Conservation (phyloP, 1,284 basidiomycete species). For the Boletus albobrunnescens region DNA sequence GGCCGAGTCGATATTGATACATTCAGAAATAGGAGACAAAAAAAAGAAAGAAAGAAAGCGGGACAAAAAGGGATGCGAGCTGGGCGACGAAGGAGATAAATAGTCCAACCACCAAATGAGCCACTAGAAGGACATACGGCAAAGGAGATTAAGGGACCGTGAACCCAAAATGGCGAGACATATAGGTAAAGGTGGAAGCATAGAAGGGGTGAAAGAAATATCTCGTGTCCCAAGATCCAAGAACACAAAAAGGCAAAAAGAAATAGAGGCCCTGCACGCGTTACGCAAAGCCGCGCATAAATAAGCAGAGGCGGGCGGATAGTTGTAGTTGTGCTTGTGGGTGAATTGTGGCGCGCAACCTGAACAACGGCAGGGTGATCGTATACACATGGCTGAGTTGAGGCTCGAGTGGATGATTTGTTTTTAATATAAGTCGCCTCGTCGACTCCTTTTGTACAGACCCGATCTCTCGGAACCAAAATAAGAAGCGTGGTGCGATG, state of each 20-base stretch:
- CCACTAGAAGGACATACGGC: slow-evolving; percentile 29
- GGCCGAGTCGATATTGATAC: slow-evolving; percentile 37
- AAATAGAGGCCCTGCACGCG: slow-evolving; percentile 35
- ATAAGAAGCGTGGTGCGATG: slow-evolving; percentile 38
- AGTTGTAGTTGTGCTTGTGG: slow-evolving; percentile 25
- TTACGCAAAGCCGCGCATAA: slow-evolving; percentile 38
- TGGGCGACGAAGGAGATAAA: slow-evolving; percentile 14
- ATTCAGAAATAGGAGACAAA: slow-evolving; percentile 6
- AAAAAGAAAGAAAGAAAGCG: neutral
- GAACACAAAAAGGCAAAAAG: slow-evolving; percentile 34
- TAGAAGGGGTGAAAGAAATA: slow-evolving; percentile 20
- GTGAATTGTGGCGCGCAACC: slow-evolving; percentile 26
- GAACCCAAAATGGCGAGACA: slow-evolving; percentile 26
- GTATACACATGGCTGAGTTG: slow-evolving; percentile 36
- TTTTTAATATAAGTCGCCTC: slow-evolving; percentile 31
- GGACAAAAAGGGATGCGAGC: neutral
- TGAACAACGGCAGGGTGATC: slow-evolving; percentile 25
- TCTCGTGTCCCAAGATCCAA: slow-evolving; percentile 44
- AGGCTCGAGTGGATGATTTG: slow-evolving; percentile 19
- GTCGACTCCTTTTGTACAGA: slow-evolving; percentile 36
- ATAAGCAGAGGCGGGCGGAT: slow-evolving; percentile 36
- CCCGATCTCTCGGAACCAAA: slow-evolving; percentile 32
- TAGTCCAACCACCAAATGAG: slow-evolving; percentile 14
- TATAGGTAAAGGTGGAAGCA: slow-evolving; percentile 19
- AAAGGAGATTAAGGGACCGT: slow-evolving; percentile 17